Conservation (phyloP, 208 protist species). For the Crithidia acanthocephali region DNA sequence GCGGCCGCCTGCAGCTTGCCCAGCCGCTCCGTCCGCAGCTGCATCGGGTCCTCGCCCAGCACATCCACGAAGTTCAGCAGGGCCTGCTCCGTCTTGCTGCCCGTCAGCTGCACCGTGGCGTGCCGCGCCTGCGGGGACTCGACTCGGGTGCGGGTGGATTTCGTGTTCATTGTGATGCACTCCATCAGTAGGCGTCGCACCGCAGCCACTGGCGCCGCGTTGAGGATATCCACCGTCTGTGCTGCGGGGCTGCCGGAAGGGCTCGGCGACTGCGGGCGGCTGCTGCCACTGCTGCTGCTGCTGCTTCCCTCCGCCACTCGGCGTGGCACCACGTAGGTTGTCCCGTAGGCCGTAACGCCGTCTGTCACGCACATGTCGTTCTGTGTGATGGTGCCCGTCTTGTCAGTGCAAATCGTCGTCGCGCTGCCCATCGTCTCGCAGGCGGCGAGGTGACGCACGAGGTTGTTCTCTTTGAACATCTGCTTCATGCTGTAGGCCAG, state of each 20-base stretch:
- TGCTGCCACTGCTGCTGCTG: conserved; percentile 12
- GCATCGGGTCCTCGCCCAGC: conserved; percentile 31
- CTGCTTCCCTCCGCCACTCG: conserved; percentile 2
- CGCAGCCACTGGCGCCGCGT: conserved; percentile 3
- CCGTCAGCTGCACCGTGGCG: conserved; percentile 45
- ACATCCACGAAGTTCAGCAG: conserved; percentile 44
- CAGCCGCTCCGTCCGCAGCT: conserved; percentile 33
- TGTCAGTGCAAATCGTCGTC: conserved; percentile 95
- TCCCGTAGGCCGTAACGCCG: conserved; percentile 41
- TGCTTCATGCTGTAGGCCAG: conserved; percentile 96
- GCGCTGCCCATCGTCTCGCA: conserved; percentile 98
- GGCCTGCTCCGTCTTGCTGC: conserved; percentile 77
- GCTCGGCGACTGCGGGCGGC: conserved; percentile 1
- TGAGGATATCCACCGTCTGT: conserved; percentile 35
- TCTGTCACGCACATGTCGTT: conserved; percentile 91
- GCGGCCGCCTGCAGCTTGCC: conserved; percentile 39
- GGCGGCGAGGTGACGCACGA: conserved; percentile 95
- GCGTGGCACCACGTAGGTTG: conserved; percentile 13
- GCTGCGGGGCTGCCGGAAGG: not conserved
- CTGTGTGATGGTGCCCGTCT: conserved; percentile 96
- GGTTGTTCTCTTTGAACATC: conserved; percentile 96
- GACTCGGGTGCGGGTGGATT: conserved; percentile 33
- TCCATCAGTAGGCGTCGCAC: conserved; percentile 53
- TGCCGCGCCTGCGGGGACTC: conserved; percentile 51
- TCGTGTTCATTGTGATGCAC: conserved; percentile 74